Percentiles rank a stretch among this genome's conserved stretches.
phyloP scores from a whole-genome alignment of 2,329 filamentous ascomycete genomes.

The Tolypocladium tropicale region DNA sequence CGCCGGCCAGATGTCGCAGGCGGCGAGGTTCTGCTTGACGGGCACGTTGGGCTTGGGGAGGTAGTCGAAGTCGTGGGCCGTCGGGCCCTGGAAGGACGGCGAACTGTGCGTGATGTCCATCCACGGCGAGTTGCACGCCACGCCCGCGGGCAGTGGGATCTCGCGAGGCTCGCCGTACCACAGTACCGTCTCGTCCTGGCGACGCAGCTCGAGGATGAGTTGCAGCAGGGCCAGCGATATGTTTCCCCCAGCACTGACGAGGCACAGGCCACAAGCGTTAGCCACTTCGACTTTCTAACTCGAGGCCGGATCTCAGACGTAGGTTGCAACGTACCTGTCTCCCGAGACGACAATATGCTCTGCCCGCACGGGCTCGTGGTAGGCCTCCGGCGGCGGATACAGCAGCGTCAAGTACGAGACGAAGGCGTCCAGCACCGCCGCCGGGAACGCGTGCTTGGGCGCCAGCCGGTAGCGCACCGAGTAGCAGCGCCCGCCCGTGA shows the following conservation, averaged over 20 bases:
- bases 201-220: slow-evolving; percentile 52
- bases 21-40: slow-evolving; percentile 16
- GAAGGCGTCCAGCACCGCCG: slow-evolving; percentile 62
- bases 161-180: slow-evolving; percentile 51
- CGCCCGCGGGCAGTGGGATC: slow-evolving; percentile 57
- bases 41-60: slow-evolving; percentile 38
- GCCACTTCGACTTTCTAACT: neutral
- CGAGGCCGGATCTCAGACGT: too few species aligned
- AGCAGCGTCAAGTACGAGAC: slow-evolving; percentile 63
- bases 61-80: slow-evolving; percentile 23
- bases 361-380: slow-evolving; percentile 55
- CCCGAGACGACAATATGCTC: slow-evolving; percentile 61
- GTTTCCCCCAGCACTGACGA: slow-evolving; percentile 58
- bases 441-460: slow-evolving; percentile 65
- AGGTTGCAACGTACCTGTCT: slow-evolving; percentile 40
- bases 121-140: slow-evolving; percentile 58
- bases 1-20: slow-evolving; percentile 49
- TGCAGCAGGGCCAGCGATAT: slow-evolving; percentile 58
- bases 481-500: slow-evolving; percentile 58
- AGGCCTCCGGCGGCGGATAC: slow-evolving; percentile 57
- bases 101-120: slow-evolving; percentile 54
- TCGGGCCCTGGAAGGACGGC: slow-evolving; percentile 15
- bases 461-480: slow-evolving; percentile 65
- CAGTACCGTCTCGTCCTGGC: slow-evolving; percentile 32
- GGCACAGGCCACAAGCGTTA: neutral